Evolutionary conservation across 768 basidiomycete species (phyloP).

Genomic region (Mycena galopus): DNA sequence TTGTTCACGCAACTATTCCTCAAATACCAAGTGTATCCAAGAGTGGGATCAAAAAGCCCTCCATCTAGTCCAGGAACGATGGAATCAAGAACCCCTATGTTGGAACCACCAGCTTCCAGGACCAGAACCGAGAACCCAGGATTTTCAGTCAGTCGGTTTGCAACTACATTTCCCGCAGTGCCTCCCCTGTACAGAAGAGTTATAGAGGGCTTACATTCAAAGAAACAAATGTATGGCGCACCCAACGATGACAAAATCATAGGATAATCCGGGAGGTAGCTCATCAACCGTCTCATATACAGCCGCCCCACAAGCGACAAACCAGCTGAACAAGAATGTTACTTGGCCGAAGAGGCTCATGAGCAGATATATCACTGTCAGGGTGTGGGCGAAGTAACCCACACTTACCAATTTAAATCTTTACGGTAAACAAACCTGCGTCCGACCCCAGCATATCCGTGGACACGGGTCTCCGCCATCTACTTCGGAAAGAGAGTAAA

Average conservation of each 20-base stretch:
- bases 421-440: not conserved
- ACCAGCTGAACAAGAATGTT: not conserved
- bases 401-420: not conserved
- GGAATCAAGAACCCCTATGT: slow-evolving; percentile 23
- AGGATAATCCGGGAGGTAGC: slow-evolving; percentile 4
- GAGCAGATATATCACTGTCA: not conserved
- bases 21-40: slow-evolving; percentile 15
- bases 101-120: slow-evolving; percentile 33
- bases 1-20: not conserved
- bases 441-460: not conserved
- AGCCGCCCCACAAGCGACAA: not conserved
- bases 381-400: not conserved
- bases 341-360: not conserved
- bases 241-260: slow-evolving; percentile 31
- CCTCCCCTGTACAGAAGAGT: slow-evolving; percentile 31
- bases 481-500: not conserved
- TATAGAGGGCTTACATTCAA: not conserved
- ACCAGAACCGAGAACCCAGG: slow-evolving; percentile 34
- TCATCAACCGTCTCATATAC: slow-evolving; percentile 18
- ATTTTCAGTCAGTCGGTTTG: slow-evolving; percentile 37
- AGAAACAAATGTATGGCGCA: not conserved
- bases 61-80: slow-evolving; percentile 23
- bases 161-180: slow-evolving; percentile 31
- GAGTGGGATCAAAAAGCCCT: slow-evolving; percentile 8
- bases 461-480: not conserved